Percentiles rank a stretch among this genome's conserved stretches.
phyloP scores from a whole-genome alignment of 192 early-diverging fungal species.

The Podochytrium sp. region DNA sequence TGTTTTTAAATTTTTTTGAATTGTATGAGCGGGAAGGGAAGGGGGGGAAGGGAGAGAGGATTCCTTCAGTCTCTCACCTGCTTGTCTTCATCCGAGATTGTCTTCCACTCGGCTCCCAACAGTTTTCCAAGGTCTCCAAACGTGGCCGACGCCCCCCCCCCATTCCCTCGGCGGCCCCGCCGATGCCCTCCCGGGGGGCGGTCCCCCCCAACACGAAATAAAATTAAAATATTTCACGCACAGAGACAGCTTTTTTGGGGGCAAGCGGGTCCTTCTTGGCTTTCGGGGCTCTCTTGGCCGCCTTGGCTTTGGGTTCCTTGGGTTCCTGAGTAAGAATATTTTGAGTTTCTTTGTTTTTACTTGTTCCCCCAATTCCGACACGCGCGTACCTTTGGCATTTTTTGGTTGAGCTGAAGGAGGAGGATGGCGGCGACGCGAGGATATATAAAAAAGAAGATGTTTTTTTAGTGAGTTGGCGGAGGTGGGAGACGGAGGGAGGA shows the following conservation, averaged over 20 bases:
- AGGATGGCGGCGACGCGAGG: not conserved
- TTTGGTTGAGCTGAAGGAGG: not conserved
- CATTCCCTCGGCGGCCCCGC: too few relatives aligned
- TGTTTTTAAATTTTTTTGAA: not conserved
- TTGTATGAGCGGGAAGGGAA: not conserved
- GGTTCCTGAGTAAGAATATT: too few relatives aligned
- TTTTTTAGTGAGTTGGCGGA: too few relatives aligned
- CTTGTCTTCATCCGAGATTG: conserved; percentile 57
- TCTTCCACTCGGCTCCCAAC: conserved; percentile 74
- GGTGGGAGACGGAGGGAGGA: not conserved
- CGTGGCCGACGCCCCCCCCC: conserved; percentile 73
- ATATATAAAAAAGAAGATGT: not conserved
- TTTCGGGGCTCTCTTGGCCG: conserved; percentile 55
- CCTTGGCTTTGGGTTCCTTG: conserved; percentile 28
- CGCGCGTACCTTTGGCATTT: conserved; percentile 4
- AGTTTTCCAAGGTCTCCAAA: conserved; percentile 69
- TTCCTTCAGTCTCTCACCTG: conserved; percentile 17
- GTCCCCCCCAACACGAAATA: too few relatives aligned
- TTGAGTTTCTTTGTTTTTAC: too few relatives aligned
- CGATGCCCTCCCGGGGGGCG: too few relatives aligned
- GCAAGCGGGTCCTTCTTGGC: conserved; percentile 87
- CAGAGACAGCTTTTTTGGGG: conserved; percentile 87
- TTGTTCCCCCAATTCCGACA: too few relatives aligned
- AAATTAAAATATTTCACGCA: not conserved
- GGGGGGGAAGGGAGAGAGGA: not conserved